phyloP scores from a whole-genome alignment of 2,329 filamentous ascomycete genomes.

The Aspergillus candidus region DNA sequence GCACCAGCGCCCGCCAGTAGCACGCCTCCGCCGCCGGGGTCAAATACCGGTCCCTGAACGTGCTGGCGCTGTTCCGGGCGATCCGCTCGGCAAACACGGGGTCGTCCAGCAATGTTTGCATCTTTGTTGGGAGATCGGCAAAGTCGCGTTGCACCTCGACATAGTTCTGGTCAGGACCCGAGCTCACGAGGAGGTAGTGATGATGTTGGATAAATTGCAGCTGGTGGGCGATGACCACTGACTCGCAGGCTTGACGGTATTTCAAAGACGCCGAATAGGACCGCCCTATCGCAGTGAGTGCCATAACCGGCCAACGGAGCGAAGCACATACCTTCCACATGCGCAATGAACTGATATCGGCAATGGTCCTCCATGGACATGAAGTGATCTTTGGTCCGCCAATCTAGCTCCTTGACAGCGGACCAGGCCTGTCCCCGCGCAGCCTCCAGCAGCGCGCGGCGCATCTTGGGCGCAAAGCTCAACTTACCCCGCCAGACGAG shows the following conservation, averaged over 20 bases:
- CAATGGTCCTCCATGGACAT: constrained; percentile 49
- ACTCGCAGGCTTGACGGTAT: constrained; percentile 46
- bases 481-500: constrained; percentile 42
- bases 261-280: constrained; percentile 48
- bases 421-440: constrained; percentile 36
- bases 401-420: constrained; percentile 35
- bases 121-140: constrained; percentile 45
- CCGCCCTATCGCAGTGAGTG: constrained; percentile 17
- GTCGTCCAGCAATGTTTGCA: constrained; percentile 34
- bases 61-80: constrained; percentile 41
- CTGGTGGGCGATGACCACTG: constrained; percentile 44
- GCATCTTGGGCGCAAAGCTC: constrained; percentile 28
- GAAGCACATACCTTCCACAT: constrained; percentile 41
- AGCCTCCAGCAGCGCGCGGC: constrained; percentile 27
- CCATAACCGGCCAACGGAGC: background rate
- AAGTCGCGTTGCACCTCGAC: constrained; percentile 48
- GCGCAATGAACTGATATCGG: constrained; percentile 46
- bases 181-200: constrained; percentile 39
- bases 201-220: constrained; percentile 46
- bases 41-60: constrained; percentile 46
- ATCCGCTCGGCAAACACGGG: constrained; percentile 38
- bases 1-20: constrained; percentile 45
- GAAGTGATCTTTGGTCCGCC: constrained; percentile 37
- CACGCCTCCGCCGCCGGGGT: constrained; percentile 48
- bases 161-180: constrained; percentile 44